These are phyloP conservation scores for Neofusicoccum parvum DNA, from an alignment of 2,329 filamentous ascomycete species.

Conservation along the genomic window DNA sequence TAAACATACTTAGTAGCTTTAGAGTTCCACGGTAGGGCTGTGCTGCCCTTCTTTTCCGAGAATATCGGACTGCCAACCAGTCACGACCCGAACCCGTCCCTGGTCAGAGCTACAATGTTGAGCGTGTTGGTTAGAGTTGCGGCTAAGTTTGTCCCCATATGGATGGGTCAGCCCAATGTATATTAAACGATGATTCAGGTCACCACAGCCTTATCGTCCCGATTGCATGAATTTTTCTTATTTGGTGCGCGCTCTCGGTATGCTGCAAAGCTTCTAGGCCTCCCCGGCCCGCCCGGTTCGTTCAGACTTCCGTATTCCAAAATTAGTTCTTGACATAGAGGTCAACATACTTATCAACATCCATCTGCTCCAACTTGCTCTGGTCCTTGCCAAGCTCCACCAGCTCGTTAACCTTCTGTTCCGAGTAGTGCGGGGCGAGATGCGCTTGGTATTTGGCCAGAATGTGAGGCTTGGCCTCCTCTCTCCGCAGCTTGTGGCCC, in stretches of 20 bases:
- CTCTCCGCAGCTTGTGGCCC: constrained; percentile 84
- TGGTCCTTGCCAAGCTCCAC: constrained; percentile 76
- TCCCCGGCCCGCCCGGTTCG: background rate
- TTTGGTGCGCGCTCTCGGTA: background rate
- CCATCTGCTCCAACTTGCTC: constrained; percentile 74
- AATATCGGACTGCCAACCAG: background rate
- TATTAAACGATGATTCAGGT: background rate
- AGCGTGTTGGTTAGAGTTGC: background rate
- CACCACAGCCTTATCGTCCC: too few species aligned
- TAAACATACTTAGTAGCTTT: background rate
- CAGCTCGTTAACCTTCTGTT: constrained; percentile 77
- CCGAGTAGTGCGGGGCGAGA: constrained; percentile 77
- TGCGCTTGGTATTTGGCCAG: constrained; percentile 94
- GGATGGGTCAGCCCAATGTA: background rate
- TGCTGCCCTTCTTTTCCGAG: background rate
- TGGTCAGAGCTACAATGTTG: background rate
- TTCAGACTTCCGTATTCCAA: background rate
- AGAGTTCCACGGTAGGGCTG: background rate
- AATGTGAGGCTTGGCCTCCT: constrained; percentile 98
- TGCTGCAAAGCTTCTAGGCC: too few species aligned
- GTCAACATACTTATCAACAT: constrained; percentile 93
- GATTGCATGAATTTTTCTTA: background rate
- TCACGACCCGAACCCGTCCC: background rate
- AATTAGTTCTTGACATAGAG: constrained; percentile 65
- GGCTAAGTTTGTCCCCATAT: background rate